Evolutionary conservation across 495 filamentous ascomycete genomes (phyloP), one percentile per base, ranked within the genome.

Genomic region (Choiromyces venosus): DNA sequence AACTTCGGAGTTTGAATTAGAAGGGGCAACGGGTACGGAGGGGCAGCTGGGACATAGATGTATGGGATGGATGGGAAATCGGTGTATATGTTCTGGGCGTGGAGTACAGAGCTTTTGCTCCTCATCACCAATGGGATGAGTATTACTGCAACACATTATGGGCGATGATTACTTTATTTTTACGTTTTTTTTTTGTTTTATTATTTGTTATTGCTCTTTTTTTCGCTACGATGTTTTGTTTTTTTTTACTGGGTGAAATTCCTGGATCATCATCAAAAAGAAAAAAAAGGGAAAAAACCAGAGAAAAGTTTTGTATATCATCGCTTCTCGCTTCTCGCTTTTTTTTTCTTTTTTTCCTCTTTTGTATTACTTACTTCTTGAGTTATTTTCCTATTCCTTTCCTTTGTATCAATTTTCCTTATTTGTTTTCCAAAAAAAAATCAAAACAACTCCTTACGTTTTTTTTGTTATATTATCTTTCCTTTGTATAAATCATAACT

Each of bases 401-500:
- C 19, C 42, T 38, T 39, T 74, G 42, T 65, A 74, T 37, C 66
- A 76, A 25, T 37, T 74, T 61, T 39, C 19, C 38, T 75, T 76
- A 65, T 71, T 68, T 25, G 74, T 67, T 68, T 44, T 77, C 61
- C 67, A 61, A 73, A 69, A 61, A n/a, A n/a, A n/a, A n/a, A n/a
- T n/a, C n/a, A n/a, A n/a, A n/a, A n/a, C n/a, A n/a, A 66, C 66
- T 74, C 71, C 39, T 66, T 68, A 73, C 66, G 68, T 67, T 71
- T 40, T 76, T 71, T 74, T 33, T 73, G 71, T 67, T 44, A 72
- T 69, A 69, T 52, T 37, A 76, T 70, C 56, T 65, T 77, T 70
- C 56, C 40, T 73, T 67, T 69, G 25, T 33, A 61, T 14, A 61
- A 61, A 61, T 5, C n/a, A 56, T 29, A 56, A 14, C 25, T 33